Base-by-base conservation (phyloP, 345 rosid genomes). In the Bretschneidera sinensis region DNA sequence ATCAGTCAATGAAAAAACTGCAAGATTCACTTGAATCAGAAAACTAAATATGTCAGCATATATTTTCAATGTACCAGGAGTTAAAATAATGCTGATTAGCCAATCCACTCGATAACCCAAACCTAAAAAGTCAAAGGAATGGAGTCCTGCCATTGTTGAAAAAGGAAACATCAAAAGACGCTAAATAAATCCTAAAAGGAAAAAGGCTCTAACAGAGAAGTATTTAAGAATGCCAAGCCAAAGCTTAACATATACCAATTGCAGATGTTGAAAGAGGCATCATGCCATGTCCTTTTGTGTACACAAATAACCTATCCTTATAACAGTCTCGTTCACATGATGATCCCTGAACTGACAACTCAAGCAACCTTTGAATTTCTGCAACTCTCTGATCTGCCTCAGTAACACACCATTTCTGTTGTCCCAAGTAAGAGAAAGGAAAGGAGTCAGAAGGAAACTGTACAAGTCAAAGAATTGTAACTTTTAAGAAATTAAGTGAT, bases 31-130 rank as follows among this genome's bases (percentile, higher is more conserved):
- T 79, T 81, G 81, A 70, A 92, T 84, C 70, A 89, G 79, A 73
- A 92, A 89, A 64, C 83, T 83, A 71, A 92, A 92, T 78, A 92
- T 85, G 51, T 82, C 81, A 69, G 86, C 81, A 81, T 92, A 92
- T 71, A 84, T 79, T 78, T 82, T 77, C 77, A 89, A 62, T 48
- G 97, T 78, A 51, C 66, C 64, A 55, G 81, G 86, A 57, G 97
- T 85, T 77, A 92, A 64, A 74, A 92, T 74, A 60, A 89, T 83
- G 72, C 77, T 87, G 78, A 87, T 68, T 31, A 97, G 98, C 98
- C 98, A 92, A 67, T 85, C 86, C 62, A 89, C 87, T 31, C 79
- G 81, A 62, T 89, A 87, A 56, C 98, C 98, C 85, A 92, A 73
- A 61, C 94, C 89, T 71, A 92, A 56, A 75, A 87, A 87, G 64